Base-by-base conservation (phyloP, 2,329 filamentous ascomycete species). In the Dothideomycetes sp. region DNA sequence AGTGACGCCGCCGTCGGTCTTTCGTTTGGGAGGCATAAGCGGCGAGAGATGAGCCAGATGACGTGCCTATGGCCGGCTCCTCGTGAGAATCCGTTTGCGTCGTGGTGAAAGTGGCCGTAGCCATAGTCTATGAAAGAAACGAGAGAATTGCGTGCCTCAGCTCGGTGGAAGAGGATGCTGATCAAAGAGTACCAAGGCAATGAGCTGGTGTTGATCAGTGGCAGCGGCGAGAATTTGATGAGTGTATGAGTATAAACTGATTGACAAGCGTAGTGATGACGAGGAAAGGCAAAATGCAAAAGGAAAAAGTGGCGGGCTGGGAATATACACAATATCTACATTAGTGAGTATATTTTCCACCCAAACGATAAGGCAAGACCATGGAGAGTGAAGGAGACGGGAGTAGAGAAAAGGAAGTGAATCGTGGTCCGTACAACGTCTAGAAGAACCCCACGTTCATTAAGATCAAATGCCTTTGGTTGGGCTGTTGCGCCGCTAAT, bases 1-100 rank as follows among this genome's bases (percentile, higher is more conserved):
- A 69, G 47, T 69, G 66, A 27, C 67, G 57, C 42, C 66, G 56
- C 33, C 63, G 58, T 40, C 60, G 56, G 16, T 41, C 34, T 38
- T 59, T 48, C 11, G 54, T 54, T 33, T 58, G 51, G 41, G 56
- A 42, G 50, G 56, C 38, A 49, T 54, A 60, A 30, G 58, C 53
- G 32, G 65, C 49, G 37, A 55, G 52, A 8, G 50, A 34, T 15
- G 54, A 36, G 19, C 52, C 52, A 12, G 58, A 65, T 16, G 55
- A 52, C 30, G 59, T 51, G 27, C 63, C 60, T 22, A 61, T 47
- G 5, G 59, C 51, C 15, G 64, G 64, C 50, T 68, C 66, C 48
- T 69, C 66, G 43, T 63, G 50, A 40, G 50, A 58, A 38, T 60
- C 53, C 24, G 52, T 54, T 32, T 44, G 41, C 15, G 47, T 47